These are phyloP conservation scores for Neoboletus subvelutipes DNA, from an alignment of 768 basidiomycete species.

Conservation along the genomic window DNA sequence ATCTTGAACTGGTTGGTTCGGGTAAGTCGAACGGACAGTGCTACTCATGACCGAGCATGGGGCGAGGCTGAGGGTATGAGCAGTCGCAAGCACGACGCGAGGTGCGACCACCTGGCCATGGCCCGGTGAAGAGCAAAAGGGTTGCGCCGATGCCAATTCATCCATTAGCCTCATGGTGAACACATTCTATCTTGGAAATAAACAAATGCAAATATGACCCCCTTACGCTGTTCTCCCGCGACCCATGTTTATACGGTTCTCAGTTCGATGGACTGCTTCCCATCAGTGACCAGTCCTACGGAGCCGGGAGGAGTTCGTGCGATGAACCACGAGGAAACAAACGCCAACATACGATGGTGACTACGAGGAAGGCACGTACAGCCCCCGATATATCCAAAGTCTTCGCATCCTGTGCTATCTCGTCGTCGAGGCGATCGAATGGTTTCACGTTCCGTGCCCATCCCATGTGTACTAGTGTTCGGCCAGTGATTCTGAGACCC, in stretches of 20 bases:
- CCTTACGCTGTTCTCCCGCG: too few relatives aligned
- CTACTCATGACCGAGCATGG: neutral
- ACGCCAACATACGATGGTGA: neutral
- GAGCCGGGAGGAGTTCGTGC: neutral
- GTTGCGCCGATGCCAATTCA: constrained; percentile 5
- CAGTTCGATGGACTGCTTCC: neutral
- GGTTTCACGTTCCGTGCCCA: neutral
- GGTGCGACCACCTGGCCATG: neutral
- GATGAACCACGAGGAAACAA: neutral
- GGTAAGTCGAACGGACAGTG: neutral
- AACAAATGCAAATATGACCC: too few relatives aligned
- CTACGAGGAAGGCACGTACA: neutral
- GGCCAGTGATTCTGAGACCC: neutral
- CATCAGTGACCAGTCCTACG: too few relatives aligned
- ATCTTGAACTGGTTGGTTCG: neutral
- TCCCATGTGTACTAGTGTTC: too few relatives aligned
- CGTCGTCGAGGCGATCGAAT: neutral
- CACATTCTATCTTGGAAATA: neutral
- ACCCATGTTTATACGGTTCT: too few relatives aligned
- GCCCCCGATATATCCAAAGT: neutral
- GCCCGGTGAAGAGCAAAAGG: neutral
- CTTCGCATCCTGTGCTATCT: neutral
- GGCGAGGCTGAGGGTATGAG: neutral
- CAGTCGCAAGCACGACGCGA: neutral
- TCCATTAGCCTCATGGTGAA: constrained; percentile 18